A percentile compares a stretch with the other conserved stretches of the same genome.
These are phyloP conservation scores for Herpetomonas tarakana DNA, from an alignment of 208 protist genomes.

Conservation along the genomic window DNA sequence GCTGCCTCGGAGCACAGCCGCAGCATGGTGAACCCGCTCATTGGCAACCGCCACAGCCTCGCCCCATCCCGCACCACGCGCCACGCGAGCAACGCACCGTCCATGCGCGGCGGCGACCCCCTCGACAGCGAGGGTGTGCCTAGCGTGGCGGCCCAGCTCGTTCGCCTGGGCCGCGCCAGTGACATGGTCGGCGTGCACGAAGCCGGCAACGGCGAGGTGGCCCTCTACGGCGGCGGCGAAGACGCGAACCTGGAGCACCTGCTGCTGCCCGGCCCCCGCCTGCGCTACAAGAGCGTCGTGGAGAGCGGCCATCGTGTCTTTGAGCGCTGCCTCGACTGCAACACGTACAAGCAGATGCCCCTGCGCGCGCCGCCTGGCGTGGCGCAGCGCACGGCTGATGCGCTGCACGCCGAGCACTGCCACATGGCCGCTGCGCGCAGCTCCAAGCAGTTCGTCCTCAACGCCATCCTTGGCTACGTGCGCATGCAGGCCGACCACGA, in stretches of 20 bases:
- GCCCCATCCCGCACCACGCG: constrained; percentile 11
- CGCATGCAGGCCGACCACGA: constrained; percentile 69
- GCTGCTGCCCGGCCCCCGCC: constrained; percentile 65
- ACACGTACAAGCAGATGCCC: constrained; percentile 82
- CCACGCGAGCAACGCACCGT: background rate
- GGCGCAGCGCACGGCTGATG: constrained; percentile 59
- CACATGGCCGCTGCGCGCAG: constrained; percentile 83
- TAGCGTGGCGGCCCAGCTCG: constrained; percentile 14
- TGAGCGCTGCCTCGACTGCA: constrained; percentile 84
- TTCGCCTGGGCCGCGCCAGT: constrained; percentile 11
- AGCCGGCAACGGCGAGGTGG: constrained; percentile 5
- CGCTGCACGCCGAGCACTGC: constrained; percentile 87
- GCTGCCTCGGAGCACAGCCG: constrained; percentile 11
- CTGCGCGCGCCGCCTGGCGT: constrained; percentile 67
- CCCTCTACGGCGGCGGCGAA: constrained; percentile 8
- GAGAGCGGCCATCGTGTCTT: constrained; percentile 59
- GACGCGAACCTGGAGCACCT: constrained; percentile 57
- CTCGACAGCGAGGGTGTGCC: constrained; percentile 23
- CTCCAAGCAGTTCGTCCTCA: constrained; percentile 78
- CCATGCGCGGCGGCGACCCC: constrained; percentile 21
- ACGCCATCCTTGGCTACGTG: constrained; percentile 73
- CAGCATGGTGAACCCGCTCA: constrained; percentile 34
- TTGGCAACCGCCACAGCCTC: constrained; percentile 30
- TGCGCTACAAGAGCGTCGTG: constrained; percentile 67
- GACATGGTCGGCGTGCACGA: constrained; percentile 4